Evolutionary conservation across 768 basidiomycete genomes (phyloP).

Genomic region (Leccinum fibrillosum): DNA sequence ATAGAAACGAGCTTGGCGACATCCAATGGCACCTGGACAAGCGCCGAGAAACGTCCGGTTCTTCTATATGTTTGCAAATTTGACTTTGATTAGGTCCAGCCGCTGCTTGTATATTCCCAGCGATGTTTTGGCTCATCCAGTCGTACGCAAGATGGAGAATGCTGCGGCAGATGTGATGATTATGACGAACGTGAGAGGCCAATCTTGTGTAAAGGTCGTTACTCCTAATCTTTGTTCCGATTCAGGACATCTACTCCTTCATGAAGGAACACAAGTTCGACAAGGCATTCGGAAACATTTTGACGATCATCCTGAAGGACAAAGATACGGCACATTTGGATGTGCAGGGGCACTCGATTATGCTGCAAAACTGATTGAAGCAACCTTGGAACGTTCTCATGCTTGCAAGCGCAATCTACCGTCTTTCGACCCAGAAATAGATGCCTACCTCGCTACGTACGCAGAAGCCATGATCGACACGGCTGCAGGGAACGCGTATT

Average conservation of each 20-base stretch:
- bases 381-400: not conserved
- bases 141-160: not conserved
- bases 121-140: not conserved
- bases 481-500: not conserved
- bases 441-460: not conserved
- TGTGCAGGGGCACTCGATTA: not conserved
- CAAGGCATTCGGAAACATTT: not conserved
- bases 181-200: not conserved
- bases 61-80: not conserved
- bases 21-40: not conserved
- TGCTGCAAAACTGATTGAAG: not conserved
- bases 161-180: not conserved
- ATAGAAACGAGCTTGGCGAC: not conserved
- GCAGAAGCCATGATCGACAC: not conserved
- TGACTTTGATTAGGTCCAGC: not conserved
- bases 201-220: not conserved
- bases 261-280: not conserved
- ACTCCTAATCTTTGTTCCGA: not conserved
- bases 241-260: not conserved
- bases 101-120: not conserved
- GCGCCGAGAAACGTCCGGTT: not conserved
- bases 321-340: not conserved
- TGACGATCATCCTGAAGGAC: not conserved
- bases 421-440: not conserved
- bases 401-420: not conserved